A percentile compares a stretch with the other conserved stretches of the same genome.
Evolutionary conservation across 2,329 filamentous ascomycete genomes (phyloP).

Genomic region (Ophiostoma perfectum): DNA sequence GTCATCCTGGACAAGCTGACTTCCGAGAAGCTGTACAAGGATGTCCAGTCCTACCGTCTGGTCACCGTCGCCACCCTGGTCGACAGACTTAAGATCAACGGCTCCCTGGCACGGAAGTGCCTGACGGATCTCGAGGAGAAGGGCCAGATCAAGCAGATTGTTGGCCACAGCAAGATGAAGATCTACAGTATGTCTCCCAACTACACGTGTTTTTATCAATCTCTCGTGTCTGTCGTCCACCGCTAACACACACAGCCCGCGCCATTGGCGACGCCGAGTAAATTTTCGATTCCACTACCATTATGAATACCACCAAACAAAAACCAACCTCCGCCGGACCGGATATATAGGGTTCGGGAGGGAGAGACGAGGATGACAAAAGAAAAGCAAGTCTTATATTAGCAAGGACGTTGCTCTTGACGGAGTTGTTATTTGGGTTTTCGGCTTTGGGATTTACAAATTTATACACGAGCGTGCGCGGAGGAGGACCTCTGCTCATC

Average conservation of each 20-base stretch:
- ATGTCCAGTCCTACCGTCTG: constrained; percentile 99
- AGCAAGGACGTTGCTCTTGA: constrained; percentile 7
- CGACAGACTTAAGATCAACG: constrained; percentile 99
- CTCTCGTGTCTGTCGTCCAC: too few species aligned
- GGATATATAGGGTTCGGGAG: constrained; percentile 17
- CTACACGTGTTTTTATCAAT: too few species aligned
- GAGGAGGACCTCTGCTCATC: constrained; percentile 3
- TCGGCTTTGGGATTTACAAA: constrained; percentile 17
- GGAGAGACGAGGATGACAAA: constrained; percentile 22
- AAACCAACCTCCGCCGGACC: constrained; percentile 8
- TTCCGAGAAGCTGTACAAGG: constrained; percentile 98
- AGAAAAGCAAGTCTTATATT: constrained; percentile 13
- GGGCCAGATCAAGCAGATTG: constrained; percentile 96
- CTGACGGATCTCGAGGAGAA: constrained; percentile 93
- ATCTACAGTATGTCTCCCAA: constrained; percentile 71
- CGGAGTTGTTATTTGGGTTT: constrained; percentile 18
- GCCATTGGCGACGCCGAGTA: constrained; percentile 51
- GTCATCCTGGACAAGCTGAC: constrained; percentile 98
- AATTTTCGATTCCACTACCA: constrained; percentile 27
- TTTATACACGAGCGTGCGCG: not conserved
- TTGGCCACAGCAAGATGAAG: constrained; percentile 93
- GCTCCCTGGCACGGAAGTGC: constrained; percentile 85
- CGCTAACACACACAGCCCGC: constrained; percentile 43
- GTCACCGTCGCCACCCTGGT: constrained; percentile 98
- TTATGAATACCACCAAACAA: constrained; percentile 24